A percentile compares a stretch with the other conserved stretches of the same genome.
phyloP scores from a whole-genome alignment of 2,329 filamentous ascomycete species.

The Cryphonectria nitschkei region DNA sequence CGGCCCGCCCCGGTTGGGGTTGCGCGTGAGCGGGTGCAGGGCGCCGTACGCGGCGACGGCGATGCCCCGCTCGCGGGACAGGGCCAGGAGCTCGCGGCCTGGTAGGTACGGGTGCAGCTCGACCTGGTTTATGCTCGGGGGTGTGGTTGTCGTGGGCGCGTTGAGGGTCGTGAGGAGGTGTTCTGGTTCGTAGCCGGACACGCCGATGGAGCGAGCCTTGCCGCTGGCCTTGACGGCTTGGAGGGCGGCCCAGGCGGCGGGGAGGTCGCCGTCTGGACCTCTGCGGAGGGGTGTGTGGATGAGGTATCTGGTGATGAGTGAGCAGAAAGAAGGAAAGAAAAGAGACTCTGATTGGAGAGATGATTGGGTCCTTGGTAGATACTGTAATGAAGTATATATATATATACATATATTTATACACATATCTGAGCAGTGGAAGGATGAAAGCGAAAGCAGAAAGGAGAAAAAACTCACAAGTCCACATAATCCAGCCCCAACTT shows the following conservation, averaged over 20 bases:
- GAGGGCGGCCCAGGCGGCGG: conserved; percentile 55
- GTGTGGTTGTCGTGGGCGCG: conserved; percentile 50
- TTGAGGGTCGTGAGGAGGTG: conserved; percentile 55
- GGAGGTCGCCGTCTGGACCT: conserved; percentile 49
- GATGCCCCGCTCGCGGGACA: conserved; percentile 44
- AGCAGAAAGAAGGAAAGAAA: no score
- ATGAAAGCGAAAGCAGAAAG: no score
- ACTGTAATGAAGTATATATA: no score
- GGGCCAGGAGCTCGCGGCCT: conserved; percentile 51
- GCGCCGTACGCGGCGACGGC: conserved; percentile 39
- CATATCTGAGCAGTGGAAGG: no score
- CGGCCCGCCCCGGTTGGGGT: conserved; percentile 39
- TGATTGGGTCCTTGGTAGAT: no score
- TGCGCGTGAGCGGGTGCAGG: conserved; percentile 38
- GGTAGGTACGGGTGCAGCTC: conserved; percentile 74
- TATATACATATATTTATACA: no score
- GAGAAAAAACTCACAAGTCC: conserved; percentile 54
- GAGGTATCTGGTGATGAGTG: conserved; percentile 36
- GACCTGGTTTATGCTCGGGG: conserved; percentile 73
- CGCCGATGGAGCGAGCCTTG: conserved; percentile 67
- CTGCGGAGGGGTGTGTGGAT: conserved; percentile 21
- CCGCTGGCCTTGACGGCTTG: conserved; percentile 68
- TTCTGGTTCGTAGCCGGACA: conserved; percentile 68
- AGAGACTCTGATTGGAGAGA: no score
- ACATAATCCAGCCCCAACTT: conserved; percentile 69